Evolutionary conservation across 163 green algal genomes (phyloP), one percentile per base, ranked within the genome.

Genomic region (Scenedesmus sp.): DNA sequence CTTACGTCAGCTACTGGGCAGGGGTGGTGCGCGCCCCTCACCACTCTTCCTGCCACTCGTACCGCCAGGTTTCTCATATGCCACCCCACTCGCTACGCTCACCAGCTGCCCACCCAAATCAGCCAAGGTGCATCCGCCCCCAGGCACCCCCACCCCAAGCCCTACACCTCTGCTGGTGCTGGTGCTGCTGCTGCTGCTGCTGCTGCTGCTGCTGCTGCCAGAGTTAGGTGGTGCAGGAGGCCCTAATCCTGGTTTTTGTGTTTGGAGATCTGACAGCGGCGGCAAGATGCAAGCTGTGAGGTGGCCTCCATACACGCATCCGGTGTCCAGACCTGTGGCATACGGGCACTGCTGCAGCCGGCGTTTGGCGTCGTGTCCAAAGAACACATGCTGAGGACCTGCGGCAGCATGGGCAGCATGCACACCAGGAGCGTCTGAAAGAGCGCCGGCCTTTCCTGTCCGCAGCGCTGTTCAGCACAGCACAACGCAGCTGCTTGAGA

Each of bases 321-420:
- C 96, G 0, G 94, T 97, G 93, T 98, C 96, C 24, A 98, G 91
- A 0, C 96, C 96, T 0, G 95, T 98, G 56, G 95, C 95, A 59
- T 76, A 91, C 0, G 30, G 88, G 12, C 91, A 83, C 22, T 93
- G 73, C 92, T 98, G 80, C 51, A 91, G 78, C 78, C 73, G 59
- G 3, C 93, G 81, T 35, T 83, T 85, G n/a, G 95, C 92, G 73
- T 97, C 95, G 78, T 98, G 96, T 0, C 96, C 96, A 82, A 98
- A 98, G 43, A 98, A 92, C 0, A 98, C 95, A 87, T 98, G 96
- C n/a, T 89, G 37, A 0, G 95, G 95, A 0, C 96, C 96, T 12
- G 78, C 85, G 70, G 65, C 33, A 40, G 42, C 10, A 56, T 22
- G 7, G 20, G 82, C 51, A 79, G 49, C 35, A 87, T 56, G 79